Evolutionary conservation across 1,284 basidiomycete species (phyloP).

Genomic region (Cerioporus squamosus): DNA sequence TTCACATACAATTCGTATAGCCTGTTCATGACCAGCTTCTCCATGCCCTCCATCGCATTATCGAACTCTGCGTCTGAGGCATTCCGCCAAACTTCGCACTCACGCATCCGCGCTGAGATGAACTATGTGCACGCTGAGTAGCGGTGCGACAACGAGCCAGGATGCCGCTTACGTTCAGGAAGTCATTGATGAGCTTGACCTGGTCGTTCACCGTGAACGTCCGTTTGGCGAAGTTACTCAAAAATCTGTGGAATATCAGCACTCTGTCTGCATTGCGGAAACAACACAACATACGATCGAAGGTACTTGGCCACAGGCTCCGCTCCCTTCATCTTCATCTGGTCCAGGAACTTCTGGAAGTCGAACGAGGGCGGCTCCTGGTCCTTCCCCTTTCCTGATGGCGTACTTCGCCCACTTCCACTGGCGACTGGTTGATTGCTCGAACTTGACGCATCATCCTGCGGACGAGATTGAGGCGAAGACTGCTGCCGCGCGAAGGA

Average conservation of each 20-base stretch:
- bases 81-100: constrained; percentile 82
- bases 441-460: constrained; percentile 8
- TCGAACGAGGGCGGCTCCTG: constrained; percentile 62
- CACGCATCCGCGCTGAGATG: constrained; percentile 86
- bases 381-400: constrained; percentile 25
- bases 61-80: constrained; percentile 87
- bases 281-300: constrained; percentile 69
- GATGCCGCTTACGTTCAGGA: constrained; percentile 68
- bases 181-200: constrained; percentile 92
- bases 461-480: constrained; percentile 16
- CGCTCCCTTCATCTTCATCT: constrained; percentile 84
- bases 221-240: constrained; percentile 90
- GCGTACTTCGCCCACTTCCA: constrained; percentile 30
- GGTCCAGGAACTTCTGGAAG: constrained; percentile 88
- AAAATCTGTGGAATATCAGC: constrained; percentile 57
- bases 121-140: constrained; percentile 56
- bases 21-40: constrained; percentile 99
- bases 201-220: constrained; percentile 91
- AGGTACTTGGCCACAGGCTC: constrained; percentile 92
- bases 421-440: constrained; percentile 8
- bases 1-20: constrained; percentile 86
- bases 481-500: constrained; percentile 59
- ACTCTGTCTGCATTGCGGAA: background rate
- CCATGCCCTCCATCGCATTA: constrained; percentile 98
- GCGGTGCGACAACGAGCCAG: background rate